Evolutionary conservation across 352 stramenopile species (phyloP).

Genomic region (Pythium oligandrum): DNA sequence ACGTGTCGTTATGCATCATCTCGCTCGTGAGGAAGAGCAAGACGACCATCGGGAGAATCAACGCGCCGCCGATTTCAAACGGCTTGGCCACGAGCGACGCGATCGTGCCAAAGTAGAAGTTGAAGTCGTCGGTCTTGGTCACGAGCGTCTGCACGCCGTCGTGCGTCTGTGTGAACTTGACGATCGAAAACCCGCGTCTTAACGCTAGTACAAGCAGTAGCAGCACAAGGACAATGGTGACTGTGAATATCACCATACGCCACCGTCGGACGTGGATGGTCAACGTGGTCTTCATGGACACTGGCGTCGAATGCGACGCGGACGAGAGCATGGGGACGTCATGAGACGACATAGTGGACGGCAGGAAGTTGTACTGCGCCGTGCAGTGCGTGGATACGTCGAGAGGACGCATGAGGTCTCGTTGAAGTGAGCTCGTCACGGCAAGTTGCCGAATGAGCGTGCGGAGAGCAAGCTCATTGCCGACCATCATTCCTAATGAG

Average conservation of each 20-base stretch:
- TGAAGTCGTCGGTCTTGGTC: slow-evolving; percentile 21
- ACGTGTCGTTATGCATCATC: slow-evolving; percentile 39
- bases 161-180: background rate
- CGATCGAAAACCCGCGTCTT: slow-evolving; percentile 3
- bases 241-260: slow-evolving; percentile 5
- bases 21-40: slow-evolving; percentile 32
- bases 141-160: background rate
- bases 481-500: no score
- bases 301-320: slow-evolving; percentile 1
- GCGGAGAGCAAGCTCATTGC: no score
- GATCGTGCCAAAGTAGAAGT: slow-evolving; percentile 44
- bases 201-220: background rate
- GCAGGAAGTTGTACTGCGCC: slow-evolving; percentile 14
- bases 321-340: background rate
- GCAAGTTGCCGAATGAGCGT: no score
- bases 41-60: slow-evolving; percentile 39
- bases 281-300: slow-evolving; percentile 10
- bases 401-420: background rate
- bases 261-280: slow-evolving; percentile 13
- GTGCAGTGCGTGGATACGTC: background rate
- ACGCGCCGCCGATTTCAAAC: slow-evolving; percentile 30
- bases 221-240: slow-evolving; percentile 4
- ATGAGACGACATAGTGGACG: slow-evolving; percentile 4
- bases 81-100: slow-evolving; percentile 29
- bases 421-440: no score